Conservation (phyloP, 2,329 filamentous ascomycete species). For the Calonectria montana region DNA sequence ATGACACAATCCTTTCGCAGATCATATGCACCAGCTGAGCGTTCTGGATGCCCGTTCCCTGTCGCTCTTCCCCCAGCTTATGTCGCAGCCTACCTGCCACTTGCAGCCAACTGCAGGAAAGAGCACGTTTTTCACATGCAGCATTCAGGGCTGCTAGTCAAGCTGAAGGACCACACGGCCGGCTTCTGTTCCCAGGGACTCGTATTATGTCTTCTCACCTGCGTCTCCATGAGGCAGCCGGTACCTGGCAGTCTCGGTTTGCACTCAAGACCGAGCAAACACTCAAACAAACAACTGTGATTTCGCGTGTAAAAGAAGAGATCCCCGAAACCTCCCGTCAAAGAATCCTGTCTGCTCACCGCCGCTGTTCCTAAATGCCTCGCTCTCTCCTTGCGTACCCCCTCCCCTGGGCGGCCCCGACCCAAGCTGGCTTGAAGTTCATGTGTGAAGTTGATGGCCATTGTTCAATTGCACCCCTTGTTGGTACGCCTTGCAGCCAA, state of each 20-base stretch:
- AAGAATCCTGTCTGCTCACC: background rate
- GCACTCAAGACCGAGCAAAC: conserved; percentile 12
- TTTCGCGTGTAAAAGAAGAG: background rate
- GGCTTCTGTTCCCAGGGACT: background rate
- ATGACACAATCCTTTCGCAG: background rate
- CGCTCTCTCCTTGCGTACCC: background rate
- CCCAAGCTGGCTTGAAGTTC: background rate
- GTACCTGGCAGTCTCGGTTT: background rate
- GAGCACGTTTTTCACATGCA: conserved; percentile 2
- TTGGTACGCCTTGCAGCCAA: background rate
- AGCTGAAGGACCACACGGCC: background rate
- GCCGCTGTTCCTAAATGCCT: background rate
- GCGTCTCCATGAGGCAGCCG: conserved; percentile 5
- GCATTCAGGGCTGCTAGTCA: background rate
- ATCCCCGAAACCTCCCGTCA: background rate
- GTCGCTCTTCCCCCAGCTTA: background rate
- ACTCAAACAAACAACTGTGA: conserved; percentile 12
- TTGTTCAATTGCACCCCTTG: background rate
- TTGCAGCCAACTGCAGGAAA: background rate
- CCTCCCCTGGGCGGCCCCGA: background rate
- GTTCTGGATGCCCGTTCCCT: conserved; percentile 7
- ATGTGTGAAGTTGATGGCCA: background rate
- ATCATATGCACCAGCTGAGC: background rate
- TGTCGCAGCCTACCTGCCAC: background rate
- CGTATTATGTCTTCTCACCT: background rate